Evolutionary conservation across 2,329 filamentous ascomycete species (phyloP).

Genomic region (Lecanosticta acicola): DNA sequence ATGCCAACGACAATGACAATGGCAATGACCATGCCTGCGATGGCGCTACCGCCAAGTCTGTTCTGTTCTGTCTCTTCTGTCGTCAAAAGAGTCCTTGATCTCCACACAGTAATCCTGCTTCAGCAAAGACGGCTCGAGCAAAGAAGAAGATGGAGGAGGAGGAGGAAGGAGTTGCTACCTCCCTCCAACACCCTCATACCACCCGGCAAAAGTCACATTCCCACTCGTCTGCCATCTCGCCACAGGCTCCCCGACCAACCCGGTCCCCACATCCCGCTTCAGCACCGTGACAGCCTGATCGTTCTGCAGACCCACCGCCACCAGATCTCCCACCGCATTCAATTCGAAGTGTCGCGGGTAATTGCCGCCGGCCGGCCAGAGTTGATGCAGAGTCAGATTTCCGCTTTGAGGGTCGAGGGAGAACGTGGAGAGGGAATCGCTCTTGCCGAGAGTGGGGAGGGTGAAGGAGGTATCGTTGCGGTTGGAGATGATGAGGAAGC

Average conservation of each 20-base stretch:
- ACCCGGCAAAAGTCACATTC: slow-evolving; percentile 35
- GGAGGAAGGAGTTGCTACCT: slow-evolving; percentile 8
- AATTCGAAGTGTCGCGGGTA: slow-evolving; percentile 64
- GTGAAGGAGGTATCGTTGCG: slow-evolving; percentile 56
- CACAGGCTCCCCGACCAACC: slow-evolving; percentile 50
- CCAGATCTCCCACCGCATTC: slow-evolving; percentile 57
- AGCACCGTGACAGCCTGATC: slow-evolving; percentile 58
- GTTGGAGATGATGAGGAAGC: slow-evolving; percentile 62
- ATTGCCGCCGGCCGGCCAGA: slow-evolving; percentile 58
- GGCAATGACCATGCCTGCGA: background rate
- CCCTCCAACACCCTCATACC: slow-evolving; percentile 18
- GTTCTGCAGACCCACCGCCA: slow-evolving; percentile 62
- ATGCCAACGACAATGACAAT: background rate
- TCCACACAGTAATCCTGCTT: too few species aligned
- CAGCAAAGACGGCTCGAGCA: too few species aligned
- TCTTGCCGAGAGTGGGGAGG: slow-evolving; percentile 41
- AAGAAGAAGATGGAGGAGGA: too few species aligned
- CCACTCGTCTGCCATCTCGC: slow-evolving; percentile 29
- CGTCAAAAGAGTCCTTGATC: too few species aligned
- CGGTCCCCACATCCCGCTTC: slow-evolving; percentile 53
- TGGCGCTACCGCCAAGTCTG: background rate
- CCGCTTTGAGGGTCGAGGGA: slow-evolving; percentile 54
- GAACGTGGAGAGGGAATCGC: slow-evolving; percentile 61
- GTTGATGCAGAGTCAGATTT: slow-evolving; percentile 50
- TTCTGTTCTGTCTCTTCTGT: too few species aligned